phyloP scores from a whole-genome alignment of 148 eudicot species.

The Rhododendron molle region DNA sequence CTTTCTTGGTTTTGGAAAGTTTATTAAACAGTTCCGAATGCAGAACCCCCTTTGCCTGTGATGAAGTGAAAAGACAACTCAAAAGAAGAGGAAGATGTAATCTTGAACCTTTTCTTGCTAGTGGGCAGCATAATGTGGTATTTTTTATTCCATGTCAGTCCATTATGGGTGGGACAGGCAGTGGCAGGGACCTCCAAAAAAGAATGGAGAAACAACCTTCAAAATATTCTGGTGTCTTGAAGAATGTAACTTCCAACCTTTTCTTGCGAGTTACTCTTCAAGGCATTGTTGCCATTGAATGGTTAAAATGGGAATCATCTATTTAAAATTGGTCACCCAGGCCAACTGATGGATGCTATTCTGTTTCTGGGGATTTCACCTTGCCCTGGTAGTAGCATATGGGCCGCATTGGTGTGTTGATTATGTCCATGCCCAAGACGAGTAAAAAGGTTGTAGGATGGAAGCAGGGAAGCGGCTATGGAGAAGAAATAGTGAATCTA shows the following conservation, averaged over 20 bases:
- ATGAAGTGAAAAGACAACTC: background rate
- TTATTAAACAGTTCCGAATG: background rate
- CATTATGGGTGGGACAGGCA: background rate
- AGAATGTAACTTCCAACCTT: background rate
- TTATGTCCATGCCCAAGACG: background rate
- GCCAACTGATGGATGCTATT: background rate
- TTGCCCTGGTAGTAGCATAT: background rate
- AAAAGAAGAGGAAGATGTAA: background rate
- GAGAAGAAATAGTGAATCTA: background rate
- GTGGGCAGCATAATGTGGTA: background rate
- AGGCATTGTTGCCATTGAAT: background rate
- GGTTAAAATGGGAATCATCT: background rate
- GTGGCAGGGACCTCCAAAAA: background rate
- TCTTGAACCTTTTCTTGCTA: background rate
- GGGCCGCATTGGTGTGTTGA: background rate
- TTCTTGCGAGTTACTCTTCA: background rate
- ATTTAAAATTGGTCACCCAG: background rate
- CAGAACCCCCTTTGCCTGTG: background rate
- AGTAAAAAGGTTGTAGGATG: background rate
- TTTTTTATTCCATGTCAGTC: background rate
- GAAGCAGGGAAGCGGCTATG: background rate
- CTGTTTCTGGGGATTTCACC: background rate
- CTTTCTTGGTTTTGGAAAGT: background rate
- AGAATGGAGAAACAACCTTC: background rate
- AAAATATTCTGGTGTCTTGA: background rate